Conservation (phyloP, 164 flowering plant genomes). For the Aristolochia contorta region DNA sequence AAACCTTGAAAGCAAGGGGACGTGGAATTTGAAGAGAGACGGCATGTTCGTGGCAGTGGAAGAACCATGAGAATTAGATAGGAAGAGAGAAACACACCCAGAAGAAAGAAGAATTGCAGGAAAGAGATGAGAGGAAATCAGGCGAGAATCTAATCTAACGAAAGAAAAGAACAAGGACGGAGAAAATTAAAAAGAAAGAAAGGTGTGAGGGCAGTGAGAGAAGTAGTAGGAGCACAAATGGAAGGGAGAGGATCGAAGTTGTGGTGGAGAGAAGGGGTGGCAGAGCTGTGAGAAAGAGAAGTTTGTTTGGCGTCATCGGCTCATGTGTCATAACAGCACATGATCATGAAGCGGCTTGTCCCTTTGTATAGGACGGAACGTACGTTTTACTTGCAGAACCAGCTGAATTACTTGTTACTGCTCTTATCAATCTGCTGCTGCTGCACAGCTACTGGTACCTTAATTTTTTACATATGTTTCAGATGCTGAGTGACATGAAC, state of each 20-base stretch:
- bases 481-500: no score
- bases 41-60: neutral
- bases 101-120: neutral
- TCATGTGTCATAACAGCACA: neutral
- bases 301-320: neutral
- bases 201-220: neutral
- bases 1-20: slow-evolving; percentile 7
- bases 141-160: no score
- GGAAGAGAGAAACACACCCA: neutral
- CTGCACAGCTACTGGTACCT: no score
- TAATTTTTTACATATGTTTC: no score
- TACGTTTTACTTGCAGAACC: no score
- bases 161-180: neutral
- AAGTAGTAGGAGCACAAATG: neutral
- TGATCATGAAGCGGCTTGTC: neutral
- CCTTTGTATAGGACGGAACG: no score
- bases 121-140: neutral
- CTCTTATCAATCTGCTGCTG: no score
- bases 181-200: neutral
- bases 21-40: slow-evolving; percentile 1
- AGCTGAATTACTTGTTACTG: no score
- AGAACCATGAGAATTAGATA: slow-evolving; percentile 6
- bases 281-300: neutral
- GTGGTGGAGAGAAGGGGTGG: neutral
- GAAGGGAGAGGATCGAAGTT: neutral